Conservation (phyloP, 208 protist genomes). For the Trypanosoma cruzi region DNA sequence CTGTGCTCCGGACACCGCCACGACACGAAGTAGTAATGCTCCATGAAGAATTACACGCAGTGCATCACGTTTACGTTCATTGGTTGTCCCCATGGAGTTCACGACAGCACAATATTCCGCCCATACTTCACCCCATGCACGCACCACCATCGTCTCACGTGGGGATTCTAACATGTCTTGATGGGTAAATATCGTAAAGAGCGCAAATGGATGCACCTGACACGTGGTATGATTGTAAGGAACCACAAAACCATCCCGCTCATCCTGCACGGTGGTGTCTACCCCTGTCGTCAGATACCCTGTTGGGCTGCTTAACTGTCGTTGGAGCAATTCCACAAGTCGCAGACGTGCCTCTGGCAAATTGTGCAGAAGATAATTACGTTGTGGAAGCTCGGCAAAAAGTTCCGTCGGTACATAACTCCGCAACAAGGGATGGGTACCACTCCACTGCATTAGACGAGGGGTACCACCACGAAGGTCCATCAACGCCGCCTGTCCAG, state of each 20-base stretch:
- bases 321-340: constrained; percentile 82
- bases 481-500: constrained; percentile 48
- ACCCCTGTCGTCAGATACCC: constrained; percentile 73
- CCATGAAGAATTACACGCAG: constrained; percentile 83
- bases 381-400: constrained; percentile 76
- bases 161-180: constrained; percentile 60
- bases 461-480: constrained; percentile 46
- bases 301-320: constrained; percentile 78
- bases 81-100: constrained; percentile 58
- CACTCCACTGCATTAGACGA: constrained; percentile 50
- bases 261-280: constrained; percentile 68
- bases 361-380: constrained; percentile 62
- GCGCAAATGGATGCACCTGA: constrained; percentile 83
- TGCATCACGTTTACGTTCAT: constrained; percentile 69
- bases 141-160: constrained; percentile 60
- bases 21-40: constrained; percentile 72
- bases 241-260: constrained; percentile 59
- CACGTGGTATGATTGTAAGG: constrained; percentile 70
- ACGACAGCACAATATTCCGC: constrained; percentile 77
- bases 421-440: constrained; percentile 38
- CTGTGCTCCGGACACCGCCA: constrained; percentile 64
- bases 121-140: constrained; percentile 88
- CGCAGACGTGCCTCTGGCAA: constrained; percentile 59
- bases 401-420: constrained; percentile 70
- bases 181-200: constrained; percentile 79